Conservation (phyloP, 495 filamentous ascomycete genomes). For the Xanthoparmelia taractica region DNA sequence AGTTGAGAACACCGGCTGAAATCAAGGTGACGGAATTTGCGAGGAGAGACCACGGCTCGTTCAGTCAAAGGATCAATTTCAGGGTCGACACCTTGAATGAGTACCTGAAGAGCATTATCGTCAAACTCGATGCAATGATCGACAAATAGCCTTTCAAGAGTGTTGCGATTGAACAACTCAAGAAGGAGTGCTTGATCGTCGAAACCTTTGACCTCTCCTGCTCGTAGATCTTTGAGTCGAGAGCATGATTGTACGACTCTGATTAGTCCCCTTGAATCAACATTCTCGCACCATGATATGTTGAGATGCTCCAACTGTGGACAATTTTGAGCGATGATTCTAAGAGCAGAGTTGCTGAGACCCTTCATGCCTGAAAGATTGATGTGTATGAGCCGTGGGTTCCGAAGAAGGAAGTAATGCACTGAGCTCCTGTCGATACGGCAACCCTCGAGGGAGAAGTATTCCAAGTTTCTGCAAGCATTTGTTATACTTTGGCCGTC, state of each 20-base stretch:
- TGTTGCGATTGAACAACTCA: conserved; percentile 70
- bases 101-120: conserved; percentile 59
- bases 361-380: conserved; percentile 75
- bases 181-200: conserved; percentile 59
- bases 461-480: conserved; percentile 76
- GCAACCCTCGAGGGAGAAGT: conserved; percentile 82
- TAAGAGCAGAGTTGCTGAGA: conserved; percentile 79
- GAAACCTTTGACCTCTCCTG: conserved; percentile 75
- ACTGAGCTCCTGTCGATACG: conserved; percentile 71
- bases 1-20: conserved; percentile 68
- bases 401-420: conserved; percentile 71
- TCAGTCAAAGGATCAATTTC: conserved; percentile 72
- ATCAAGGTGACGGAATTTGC: conserved; percentile 81
- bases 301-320: conserved; percentile 74
- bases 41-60: conserved; percentile 65
- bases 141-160: conserved; percentile 68
- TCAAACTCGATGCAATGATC: conserved; percentile 67
- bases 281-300: conserved; percentile 81
- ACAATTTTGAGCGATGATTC: conserved; percentile 77
- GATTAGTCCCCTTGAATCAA: conserved; percentile 74
- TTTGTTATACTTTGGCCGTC: conserved; percentile 62
- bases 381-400: conserved; percentile 67
- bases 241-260: conserved; percentile 64
- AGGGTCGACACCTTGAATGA: conserved; percentile 66
- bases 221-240: conserved; percentile 69